These are phyloP conservation scores for Rhodotorula mucilaginosa DNA, from an alignment of 1,284 basidiomycete genomes.

Conservation along the genomic window DNA sequence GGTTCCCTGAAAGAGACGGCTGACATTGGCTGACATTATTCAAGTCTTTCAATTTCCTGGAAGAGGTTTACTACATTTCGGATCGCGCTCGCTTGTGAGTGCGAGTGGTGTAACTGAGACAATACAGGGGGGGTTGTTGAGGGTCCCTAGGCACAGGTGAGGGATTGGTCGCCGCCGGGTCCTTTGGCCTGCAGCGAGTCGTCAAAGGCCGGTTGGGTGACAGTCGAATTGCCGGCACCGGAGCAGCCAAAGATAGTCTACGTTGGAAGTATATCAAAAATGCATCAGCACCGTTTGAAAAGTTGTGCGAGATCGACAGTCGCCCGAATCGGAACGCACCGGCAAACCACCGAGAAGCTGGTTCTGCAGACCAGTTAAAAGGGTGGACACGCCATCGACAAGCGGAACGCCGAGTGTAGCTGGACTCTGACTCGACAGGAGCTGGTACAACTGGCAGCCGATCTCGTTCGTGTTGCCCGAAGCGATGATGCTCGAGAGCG, in stretches of 20 bases:
- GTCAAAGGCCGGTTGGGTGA: not conserved
- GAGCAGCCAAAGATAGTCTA: conserved; percentile 5
- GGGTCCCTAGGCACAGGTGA: not conserved
- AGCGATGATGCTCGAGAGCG: not conserved
- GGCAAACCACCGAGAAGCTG: conserved; percentile 3
- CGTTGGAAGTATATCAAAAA: too few species aligned
- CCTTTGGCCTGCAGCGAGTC: conserved; percentile 2
- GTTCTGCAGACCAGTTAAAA: conserved; percentile 5
- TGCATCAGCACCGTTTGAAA: too few species aligned
- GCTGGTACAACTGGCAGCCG: conserved; percentile 7
- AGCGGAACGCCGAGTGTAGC: not conserved
- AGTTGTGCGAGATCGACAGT: too few species aligned
- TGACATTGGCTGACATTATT: too few species aligned
- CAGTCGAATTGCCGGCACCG: not conserved
- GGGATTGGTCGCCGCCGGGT: not conserved
- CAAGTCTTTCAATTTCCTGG: too few species aligned
- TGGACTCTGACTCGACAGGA: not conserved
- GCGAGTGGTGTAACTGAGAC: too few species aligned
- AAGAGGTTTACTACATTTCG: too few species aligned
- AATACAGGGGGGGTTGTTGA: too few species aligned
- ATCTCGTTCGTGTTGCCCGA: conserved; percentile 3
- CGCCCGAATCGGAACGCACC: not conserved
- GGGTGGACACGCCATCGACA: not conserved
- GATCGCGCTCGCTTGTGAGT: not conserved
- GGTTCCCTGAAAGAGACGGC: too few species aligned